Evolutionary conservation across 768 basidiomycete genomes (phyloP), one percentile per base, ranked within the genome.

Genomic region (Boletus barrowsii): DNA sequence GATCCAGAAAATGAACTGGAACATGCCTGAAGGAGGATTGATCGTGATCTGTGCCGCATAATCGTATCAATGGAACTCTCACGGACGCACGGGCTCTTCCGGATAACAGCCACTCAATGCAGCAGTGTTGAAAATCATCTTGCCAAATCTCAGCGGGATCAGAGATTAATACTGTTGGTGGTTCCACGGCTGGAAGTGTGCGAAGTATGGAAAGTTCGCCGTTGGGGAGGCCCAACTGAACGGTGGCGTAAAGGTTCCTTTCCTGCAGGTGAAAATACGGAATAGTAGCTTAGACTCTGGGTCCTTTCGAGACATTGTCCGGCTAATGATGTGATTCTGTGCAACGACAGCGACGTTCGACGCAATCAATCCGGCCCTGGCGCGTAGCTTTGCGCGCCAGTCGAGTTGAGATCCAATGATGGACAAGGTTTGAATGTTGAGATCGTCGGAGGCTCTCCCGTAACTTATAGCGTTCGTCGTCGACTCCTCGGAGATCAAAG

Each of bases 401-500:
- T 50, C 20, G 39, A 7, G 20, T 30, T 45, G 44, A 49, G 50
- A 57, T 61, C 35, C 42, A 45, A 15, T 35, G 49, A 58, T 51
- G 36, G 42, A 51, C 32, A 42, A 37, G 17, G 47, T 41, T 48
- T 39, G 51, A 51, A 47, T 40, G 40, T 39, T 54, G 57, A 24
- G 47, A 67, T 58, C 54, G 46, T 53, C 55, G 40, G 49, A 46
- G 40, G 48, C 24, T 51, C 55, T 54, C 42, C 58, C 49, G 52
- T 48, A 35, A 44, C 35, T 57, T 39, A 56, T 39, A 20, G 36
- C 37, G 47, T 44, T 41, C 52, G 46, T 49, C 54, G 56, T 42
- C 15, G 56, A 57, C 54, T 67, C 66, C 66, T 67, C 66, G 66
- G 66, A 67, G 61, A 61, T 68, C 55, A 39, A 58, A 49, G 57